Evolutionary conservation across 305 asterid species (phyloP).

Genomic region (Solanum hybrid): DNA sequence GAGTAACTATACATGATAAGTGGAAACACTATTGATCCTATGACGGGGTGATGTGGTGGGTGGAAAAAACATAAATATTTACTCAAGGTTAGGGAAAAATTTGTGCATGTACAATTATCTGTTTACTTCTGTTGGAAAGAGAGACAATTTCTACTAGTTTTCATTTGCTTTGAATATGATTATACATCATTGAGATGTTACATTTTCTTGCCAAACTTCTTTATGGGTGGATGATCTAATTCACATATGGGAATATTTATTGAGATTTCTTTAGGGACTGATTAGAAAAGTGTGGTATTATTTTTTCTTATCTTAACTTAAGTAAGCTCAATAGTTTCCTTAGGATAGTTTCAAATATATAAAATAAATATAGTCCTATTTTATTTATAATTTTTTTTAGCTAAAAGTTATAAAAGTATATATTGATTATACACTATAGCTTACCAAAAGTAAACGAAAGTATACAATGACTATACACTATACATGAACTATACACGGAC

Average conservation of each 20-base stretch:
- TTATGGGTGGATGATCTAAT: neutral
- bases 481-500: neutral
- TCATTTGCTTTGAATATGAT: neutral
- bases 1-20: neutral
- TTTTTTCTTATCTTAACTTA: neutral
- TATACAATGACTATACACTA: too few relatives aligned
- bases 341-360: too few relatives aligned
- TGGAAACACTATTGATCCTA: neutral
- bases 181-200: neutral
- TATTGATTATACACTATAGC: neutral
- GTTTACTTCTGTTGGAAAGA: neutral
- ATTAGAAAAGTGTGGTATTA: neutral
- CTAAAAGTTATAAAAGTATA: neutral
- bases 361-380: too few relatives aligned
- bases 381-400: too few relatives aligned
- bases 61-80: neutral
- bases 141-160: neutral
- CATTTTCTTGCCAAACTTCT: neutral
- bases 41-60: neutral
- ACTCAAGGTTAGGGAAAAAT: neutral
- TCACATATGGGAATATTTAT: neutral
- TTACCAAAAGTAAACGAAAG: neutral
- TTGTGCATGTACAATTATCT: neutral
- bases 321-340: too few relatives aligned
- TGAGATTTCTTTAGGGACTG: neutral